Evolutionary conservation across 371 early-diverging fungal species (phyloP), one percentile per base, ranked within the genome.

Genomic region (Syncephalastrum racemosum): DNA sequence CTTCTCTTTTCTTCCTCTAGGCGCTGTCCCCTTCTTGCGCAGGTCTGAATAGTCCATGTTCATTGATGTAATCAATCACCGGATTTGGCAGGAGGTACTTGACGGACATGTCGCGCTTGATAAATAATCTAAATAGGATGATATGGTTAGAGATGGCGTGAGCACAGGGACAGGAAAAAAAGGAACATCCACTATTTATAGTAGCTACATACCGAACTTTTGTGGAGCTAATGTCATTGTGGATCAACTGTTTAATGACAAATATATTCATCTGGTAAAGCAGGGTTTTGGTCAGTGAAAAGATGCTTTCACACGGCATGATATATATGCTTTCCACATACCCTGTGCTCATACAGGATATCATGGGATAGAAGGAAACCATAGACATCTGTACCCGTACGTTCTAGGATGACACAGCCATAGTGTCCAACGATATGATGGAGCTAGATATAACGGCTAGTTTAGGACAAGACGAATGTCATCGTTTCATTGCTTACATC

Each of bases 211-310:
- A 84, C 88, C 91, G 75, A 36, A 97, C 90, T 71, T 96, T 96
- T 20, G 97, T 95, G 7, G 95, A 95, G 55, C 90, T 90, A 47
- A 97, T 96, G 64, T 98, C 98, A 60, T 97, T 97, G 67, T 95
- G 89, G 47, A 98, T 95, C 62, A 94, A 79, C 63, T 98, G 97
- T 68, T 96, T 95, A 52, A 96, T 91, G 39, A 96, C 92, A 48
- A 83, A 88, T 6, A 98, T 91, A 63, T 93, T 93, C 73, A 90
- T 89, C 89, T 90, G 63, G 25, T 5, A 39, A 55, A 50, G 24
- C 4, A 13, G 23, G 25, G 20, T 18, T 16, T 31, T 5, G 10
- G 36, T 31, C 36, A 19, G 31, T 31, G 46, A 20, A 16, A 27
- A 22, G 27, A 48, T 16, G 1, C 20, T 50, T 22, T 22, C 44